phyloP scores from a whole-genome alignment of 2,329 filamentous ascomycete genomes.

The Sporothrix sp. region DNA sequence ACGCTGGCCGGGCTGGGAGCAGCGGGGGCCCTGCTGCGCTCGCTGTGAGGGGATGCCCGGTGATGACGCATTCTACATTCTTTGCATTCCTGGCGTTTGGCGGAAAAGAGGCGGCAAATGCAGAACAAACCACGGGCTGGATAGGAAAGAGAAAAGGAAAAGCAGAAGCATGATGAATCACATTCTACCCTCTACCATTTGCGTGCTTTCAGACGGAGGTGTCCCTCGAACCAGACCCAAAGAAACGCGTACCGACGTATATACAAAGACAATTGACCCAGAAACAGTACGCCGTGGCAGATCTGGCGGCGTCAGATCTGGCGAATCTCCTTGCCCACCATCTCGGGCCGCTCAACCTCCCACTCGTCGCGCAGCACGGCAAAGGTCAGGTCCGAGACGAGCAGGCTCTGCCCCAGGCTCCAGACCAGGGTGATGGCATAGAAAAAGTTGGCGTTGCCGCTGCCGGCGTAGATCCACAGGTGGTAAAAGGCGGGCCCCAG shows the following conservation, averaged over 20 bases:
- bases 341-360: conserved; percentile 84
- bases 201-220: too few species aligned
- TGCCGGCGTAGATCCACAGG: conserved; percentile 95
- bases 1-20: conserved; percentile 37
- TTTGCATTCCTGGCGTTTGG: not conserved
- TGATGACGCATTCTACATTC: not conserved
- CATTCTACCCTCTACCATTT: not conserved
- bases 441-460: conserved; percentile 98
- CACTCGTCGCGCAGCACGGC: conserved; percentile 85
- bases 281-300: too few species aligned
- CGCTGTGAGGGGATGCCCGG: not conserved
- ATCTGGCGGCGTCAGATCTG: conserved; percentile 51
- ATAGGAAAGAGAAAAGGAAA: not conserved
- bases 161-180: not conserved
- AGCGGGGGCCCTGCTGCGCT: conserved; percentile 35
- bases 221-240: conserved; percentile 2
- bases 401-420: conserved; percentile 78
- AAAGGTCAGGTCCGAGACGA: conserved; percentile 82
- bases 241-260: too few species aligned
- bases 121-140: too few species aligned
- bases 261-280: too few species aligned
- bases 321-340: conserved; percentile 76
- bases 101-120: too few species aligned
- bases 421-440: conserved; percentile 99
- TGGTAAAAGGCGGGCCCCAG: conserved; percentile 94